A percentile compares a stretch with the other conserved stretches of the same genome.
Evolutionary conservation across 2,329 filamentous ascomycete species (phyloP).

Genomic region (Chaetomium olivaceum): DNA sequence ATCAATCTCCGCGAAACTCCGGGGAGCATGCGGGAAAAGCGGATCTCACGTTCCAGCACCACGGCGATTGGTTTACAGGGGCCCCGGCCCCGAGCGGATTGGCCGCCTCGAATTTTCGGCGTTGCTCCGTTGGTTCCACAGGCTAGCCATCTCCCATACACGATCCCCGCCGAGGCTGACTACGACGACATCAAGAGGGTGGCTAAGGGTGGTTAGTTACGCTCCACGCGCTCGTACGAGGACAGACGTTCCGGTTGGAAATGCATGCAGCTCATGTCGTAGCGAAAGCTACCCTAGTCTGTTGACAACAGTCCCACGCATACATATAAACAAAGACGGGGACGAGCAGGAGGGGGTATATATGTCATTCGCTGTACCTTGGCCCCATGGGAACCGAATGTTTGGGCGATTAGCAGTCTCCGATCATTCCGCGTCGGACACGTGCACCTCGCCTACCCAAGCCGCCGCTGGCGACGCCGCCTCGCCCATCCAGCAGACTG

Average conservation of each 20-base stretch:
- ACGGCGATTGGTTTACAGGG: slow-evolving; percentile 23
- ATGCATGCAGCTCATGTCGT: neutral
- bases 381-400: neutral
- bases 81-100: slow-evolving; percentile 14
- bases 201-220: no score
- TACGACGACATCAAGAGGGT: neutral
- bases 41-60: slow-evolving; percentile 2
- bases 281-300: neutral
- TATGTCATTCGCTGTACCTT: neutral
- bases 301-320: neutral
- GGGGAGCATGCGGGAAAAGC: neutral
- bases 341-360: neutral
- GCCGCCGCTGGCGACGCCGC: neutral
- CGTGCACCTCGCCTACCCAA: neutral
- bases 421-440: slow-evolving; percentile 1
- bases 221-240: neutral
- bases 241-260: neutral
- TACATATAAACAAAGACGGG: neutral
- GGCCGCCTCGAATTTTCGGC: slow-evolving; percentile 27
- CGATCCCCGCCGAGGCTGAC: slow-evolving; percentile 11
- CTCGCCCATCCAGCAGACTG: neutral
- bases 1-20: neutral
- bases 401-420: neutral
- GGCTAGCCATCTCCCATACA: slow-evolving; percentile 8
- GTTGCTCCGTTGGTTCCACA: slow-evolving; percentile 15